A percentile compares a stretch with the other conserved stretches of the same genome.
phyloP scores from a whole-genome alignment of 805 yeast genomes.

The Suhomyces sp. region DNA sequence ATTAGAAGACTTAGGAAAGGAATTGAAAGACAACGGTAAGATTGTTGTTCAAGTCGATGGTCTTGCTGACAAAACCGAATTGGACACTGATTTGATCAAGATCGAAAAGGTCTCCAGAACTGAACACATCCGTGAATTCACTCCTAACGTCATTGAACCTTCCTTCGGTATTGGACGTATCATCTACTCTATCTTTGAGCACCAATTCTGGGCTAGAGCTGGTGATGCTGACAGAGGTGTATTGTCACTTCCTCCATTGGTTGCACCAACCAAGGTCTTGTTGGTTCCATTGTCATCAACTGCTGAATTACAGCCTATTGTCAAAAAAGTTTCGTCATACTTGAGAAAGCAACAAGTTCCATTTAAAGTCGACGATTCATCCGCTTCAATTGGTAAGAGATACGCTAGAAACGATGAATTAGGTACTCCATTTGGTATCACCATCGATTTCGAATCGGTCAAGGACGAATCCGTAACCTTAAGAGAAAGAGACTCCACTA shows the following conservation, averaged over 20 bases:
- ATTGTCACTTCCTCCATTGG: slow-evolving; percentile 87
- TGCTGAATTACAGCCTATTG: slow-evolving; percentile 72
- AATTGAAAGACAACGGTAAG: slow-evolving; percentile 59
- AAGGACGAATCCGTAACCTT: slow-evolving; percentile 86
- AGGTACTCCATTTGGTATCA: slow-evolving; percentile 98
- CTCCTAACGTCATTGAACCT: slow-evolving; percentile 98
- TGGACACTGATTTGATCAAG: slow-evolving; percentile 67
- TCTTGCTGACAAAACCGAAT: slow-evolving; percentile 59
- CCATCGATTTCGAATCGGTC: slow-evolving; percentile 91
- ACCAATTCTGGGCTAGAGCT: slow-evolving; percentile 91
- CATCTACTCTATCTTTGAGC: slow-evolving; percentile 89
- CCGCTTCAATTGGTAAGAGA: slow-evolving; percentile 97
- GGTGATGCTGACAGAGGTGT: slow-evolving; percentile 83
- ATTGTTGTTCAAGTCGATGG: slow-evolving; percentile 69
- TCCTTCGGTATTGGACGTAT: slow-evolving; percentile 99
- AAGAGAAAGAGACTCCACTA: slow-evolving; percentile 96
- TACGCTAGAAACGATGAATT: slow-evolving; percentile 97
- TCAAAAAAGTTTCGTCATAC: slow-evolving; percentile 62
- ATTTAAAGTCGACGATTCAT: slow-evolving; percentile 94
- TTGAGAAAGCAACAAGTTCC: slow-evolving; percentile 83
- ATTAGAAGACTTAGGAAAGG: slow-evolving; percentile 70
- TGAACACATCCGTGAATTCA: slow-evolving; percentile 91
- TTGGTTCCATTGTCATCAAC: slow-evolving; percentile 91
- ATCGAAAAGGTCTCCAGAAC: slow-evolving; percentile 76
- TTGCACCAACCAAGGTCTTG: slow-evolving; percentile 96